A percentile compares a stretch with the other conserved stretches of the same genome.
These are phyloP conservation scores for Populus hybrid DNA, from an alignment of 441 rosid genomes.

Conservation along the genomic window DNA sequence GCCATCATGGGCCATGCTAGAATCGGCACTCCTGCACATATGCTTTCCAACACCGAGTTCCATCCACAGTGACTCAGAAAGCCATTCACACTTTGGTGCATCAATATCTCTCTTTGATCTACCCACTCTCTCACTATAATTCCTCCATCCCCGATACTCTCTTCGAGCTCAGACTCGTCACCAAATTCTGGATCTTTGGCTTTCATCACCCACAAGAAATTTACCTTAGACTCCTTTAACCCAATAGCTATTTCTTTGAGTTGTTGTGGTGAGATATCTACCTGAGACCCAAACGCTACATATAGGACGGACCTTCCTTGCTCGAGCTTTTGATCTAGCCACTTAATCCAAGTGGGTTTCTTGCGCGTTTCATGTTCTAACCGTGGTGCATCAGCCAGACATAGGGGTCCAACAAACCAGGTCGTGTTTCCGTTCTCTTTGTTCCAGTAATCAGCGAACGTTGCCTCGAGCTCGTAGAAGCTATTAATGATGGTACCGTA, in stretches of 20 bases:
- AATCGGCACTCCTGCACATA: slow-evolving; percentile 63
- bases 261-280: slow-evolving; percentile 44
- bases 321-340: slow-evolving; percentile 54
- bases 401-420: slow-evolving; percentile 62
- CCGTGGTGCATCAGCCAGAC: slow-evolving; percentile 30
- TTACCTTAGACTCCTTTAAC: slow-evolving; percentile 48
- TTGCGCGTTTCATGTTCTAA: neutral
- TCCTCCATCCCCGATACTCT: slow-evolving; percentile 42
- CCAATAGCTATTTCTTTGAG: slow-evolving; percentile 51
- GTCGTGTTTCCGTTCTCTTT: slow-evolving; percentile 8
- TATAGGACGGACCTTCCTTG: slow-evolving; percentile 50
- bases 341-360: slow-evolving; percentile 44
- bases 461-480: slow-evolving; percentile 62
- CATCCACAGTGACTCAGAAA: slow-evolving; percentile 80
- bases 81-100: slow-evolving; percentile 51
- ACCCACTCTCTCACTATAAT: slow-evolving; percentile 70
- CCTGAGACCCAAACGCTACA: slow-evolving; percentile 76
- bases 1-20: slow-evolving; percentile 83
- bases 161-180: slow-evolving; percentile 34
- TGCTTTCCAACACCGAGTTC: slow-evolving; percentile 70
- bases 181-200: slow-evolving; percentile 28
- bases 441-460: slow-evolving; percentile 42
- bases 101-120: slow-evolving; percentile 53
- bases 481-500: slow-evolving; percentile 48
- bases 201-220: slow-evolving; percentile 61